Evolutionary conservation across 805 yeast species (phyloP), one percentile per base, ranked within the genome.

Genomic region (Komagataella ulmi): DNA sequence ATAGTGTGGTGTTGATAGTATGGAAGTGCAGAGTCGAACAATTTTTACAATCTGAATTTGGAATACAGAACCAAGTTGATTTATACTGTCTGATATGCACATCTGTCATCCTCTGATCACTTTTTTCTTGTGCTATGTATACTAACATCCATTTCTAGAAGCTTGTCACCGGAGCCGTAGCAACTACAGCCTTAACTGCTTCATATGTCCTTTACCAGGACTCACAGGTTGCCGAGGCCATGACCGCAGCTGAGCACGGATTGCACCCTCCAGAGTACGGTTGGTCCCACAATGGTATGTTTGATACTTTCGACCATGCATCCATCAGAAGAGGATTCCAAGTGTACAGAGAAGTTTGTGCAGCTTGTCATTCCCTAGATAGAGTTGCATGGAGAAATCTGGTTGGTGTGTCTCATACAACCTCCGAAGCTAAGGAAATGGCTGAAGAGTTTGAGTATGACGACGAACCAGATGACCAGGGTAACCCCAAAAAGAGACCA

Each of bases 221-320:
- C 68, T 76, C 89, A 30, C 79, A 82, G 69, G 82, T 88, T 56
- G 97, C 97, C 54, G 81, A 79, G 63, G 98, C 98, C 65, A 86
- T 91, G 95, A 90, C 99, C 52, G 95, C 93, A 59, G 97, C 98
- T 59, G 99, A 93, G 75, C 98, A 93, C 73, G 99, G 99, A 60
- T 79, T 93, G 66, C 99, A 93, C 70, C 84, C 99, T 44, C 96
- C 98, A 57, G 82, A 82, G 54, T 90, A 77, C 69, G 85, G 81
- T 53, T 93, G 98, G 98, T 78, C 96, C 47, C 98, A 91, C 73
- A 81, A 79, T 63, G 97, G 97, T 60, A 85, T 88, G 83, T 79
- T 89, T 60, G 83, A 82, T 61, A 77, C 96, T 52, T 90, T 88
- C 60, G 97, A 90, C 75, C 97, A 90, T 71, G 89, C 88, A 54